Conservation (phyloP, 1,284 basidiomycete species). For the Microbotryomycetes sp. region DNA sequence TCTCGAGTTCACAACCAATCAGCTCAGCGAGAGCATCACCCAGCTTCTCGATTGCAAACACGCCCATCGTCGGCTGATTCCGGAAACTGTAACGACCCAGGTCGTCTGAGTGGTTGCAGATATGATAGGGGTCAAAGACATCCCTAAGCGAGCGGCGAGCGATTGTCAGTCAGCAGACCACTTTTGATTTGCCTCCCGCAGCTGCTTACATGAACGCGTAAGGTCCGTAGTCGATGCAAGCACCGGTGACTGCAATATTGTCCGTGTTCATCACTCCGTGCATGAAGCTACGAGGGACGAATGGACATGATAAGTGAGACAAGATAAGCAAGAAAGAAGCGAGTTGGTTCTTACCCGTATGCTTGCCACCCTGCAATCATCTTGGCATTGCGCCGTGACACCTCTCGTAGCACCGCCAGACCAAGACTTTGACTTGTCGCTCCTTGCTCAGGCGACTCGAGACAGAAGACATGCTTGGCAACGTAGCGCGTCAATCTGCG, state of each 20-base stretch:
- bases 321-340: background rate
- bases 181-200: slow-evolving; percentile 56
- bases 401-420: slow-evolving; percentile 62
- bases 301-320: slow-evolving; percentile 55
- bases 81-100: slow-evolving; percentile 76
- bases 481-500: slow-evolving; percentile 49
- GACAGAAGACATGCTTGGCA: slow-evolving; percentile 60
- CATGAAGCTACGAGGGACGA: slow-evolving; percentile 44
- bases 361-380: slow-evolving; percentile 91
- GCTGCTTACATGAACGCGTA: slow-evolving; percentile 75
- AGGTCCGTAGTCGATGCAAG: slow-evolving; percentile 89
- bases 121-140: slow-evolving; percentile 60
- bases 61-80: slow-evolving; percentile 47
- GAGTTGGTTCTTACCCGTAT: slow-evolving; percentile 41
- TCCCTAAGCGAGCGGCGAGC: slow-evolving; percentile 28
- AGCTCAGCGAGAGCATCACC: slow-evolving; percentile 68
- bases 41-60: slow-evolving; percentile 71
- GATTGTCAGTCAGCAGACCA: background rate
- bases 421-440: slow-evolving; percentile 33
- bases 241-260: slow-evolving; percentile 63
- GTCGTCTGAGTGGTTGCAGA: slow-evolving; percentile 90
- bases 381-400: slow-evolving; percentile 70
- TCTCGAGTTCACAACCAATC: slow-evolving; percentile 64
- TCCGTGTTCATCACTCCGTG: slow-evolving; percentile 34
- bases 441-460: slow-evolving; percentile 13